These are phyloP conservation scores for Xenosphaeropsis pyriputrescens DNA, from an alignment of 2,329 filamentous ascomycete genomes.

Conservation along the genomic window DNA sequence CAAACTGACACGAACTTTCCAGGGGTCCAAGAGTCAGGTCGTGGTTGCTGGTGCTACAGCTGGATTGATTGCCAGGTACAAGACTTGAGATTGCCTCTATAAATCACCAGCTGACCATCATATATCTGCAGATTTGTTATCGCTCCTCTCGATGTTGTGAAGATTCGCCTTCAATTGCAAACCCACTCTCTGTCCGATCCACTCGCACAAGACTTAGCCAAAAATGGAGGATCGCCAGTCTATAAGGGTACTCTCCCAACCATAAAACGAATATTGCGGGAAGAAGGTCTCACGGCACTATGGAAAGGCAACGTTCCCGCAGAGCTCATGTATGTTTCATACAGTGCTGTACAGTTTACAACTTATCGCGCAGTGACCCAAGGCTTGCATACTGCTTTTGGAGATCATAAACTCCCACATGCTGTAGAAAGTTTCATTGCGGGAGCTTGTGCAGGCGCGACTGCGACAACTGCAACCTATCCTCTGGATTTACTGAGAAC, in stretches of 20 bases:
- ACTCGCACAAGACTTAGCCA: slow-evolving; percentile 29
- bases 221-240: slow-evolving; percentile 29
- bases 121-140: slow-evolving; percentile 58
- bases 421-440: slow-evolving; percentile 68
- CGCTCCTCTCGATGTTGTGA: slow-evolving; percentile 91
- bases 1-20: slow-evolving; percentile 1
- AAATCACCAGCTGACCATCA: not conserved
- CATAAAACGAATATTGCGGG: slow-evolving; percentile 56
- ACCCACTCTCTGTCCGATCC: slow-evolving; percentile 65
- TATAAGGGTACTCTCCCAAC: slow-evolving; percentile 71
- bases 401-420: slow-evolving; percentile 35
- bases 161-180: slow-evolving; percentile 93
- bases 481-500: slow-evolving; percentile 87
- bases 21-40: slow-evolving; percentile 54
- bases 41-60: slow-evolving; percentile 54
- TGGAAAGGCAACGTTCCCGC: slow-evolving; percentile 99
- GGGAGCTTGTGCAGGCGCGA: slow-evolving; percentile 69
- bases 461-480: slow-evolving; percentile 75
- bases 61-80: slow-evolving; percentile 74
- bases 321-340: slow-evolving; percentile 85
- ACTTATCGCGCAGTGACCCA: slow-evolving; percentile 66
- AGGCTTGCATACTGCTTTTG: slow-evolving; percentile 32
- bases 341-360: slow-evolving; percentile 80
- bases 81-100: too few relatives aligned
- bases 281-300: slow-evolving; percentile 74